Conservation (phyloP, 176 grass and related monocot genomes). For the Phoenix dactylifera region DNA sequence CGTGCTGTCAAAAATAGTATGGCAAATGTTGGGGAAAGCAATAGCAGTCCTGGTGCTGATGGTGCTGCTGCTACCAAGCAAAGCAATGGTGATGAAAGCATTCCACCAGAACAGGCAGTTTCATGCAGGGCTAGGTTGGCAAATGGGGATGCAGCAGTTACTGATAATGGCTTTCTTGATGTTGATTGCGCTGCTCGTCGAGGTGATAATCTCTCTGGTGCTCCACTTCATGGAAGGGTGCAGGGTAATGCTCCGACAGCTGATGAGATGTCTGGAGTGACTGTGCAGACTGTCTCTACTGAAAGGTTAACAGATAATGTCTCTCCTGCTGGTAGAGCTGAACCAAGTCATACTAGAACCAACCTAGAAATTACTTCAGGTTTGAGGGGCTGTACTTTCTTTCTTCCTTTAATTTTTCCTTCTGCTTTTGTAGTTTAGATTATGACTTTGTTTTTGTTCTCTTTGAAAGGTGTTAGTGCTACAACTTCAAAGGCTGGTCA, state of each 20-base stretch:
- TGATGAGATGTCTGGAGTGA: conserved; percentile 36
- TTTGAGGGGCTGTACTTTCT: conserved; percentile 3
- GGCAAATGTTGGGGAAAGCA: conserved; percentile 44
- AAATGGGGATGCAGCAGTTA: conserved; percentile 33
- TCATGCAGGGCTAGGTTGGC: conserved; percentile 22
- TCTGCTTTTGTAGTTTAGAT: not conserved
- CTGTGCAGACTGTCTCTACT: conserved; percentile 24
- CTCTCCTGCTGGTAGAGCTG: conserved; percentile 26
- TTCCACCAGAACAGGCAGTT: conserved; percentile 29
- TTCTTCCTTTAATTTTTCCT: conserved; percentile 2
- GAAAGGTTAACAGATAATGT: conserved; percentile 31
- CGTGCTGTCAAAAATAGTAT: conserved; percentile 43
- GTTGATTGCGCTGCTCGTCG: conserved; percentile 23
- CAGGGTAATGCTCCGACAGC: conserved; percentile 22
- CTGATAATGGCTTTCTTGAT: conserved; percentile 61
- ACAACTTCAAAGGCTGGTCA: conserved; percentile 36
- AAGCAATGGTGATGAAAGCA: conserved; percentile 35
- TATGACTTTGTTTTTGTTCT: conserved; percentile 12
- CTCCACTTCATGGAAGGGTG: conserved; percentile 45
- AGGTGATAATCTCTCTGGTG: conserved; percentile 31
- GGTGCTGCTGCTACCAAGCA: conserved; percentile 30
- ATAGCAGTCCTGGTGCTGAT: conserved; percentile 19
- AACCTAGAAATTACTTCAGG: conserved; percentile 36
- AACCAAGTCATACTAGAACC: conserved; percentile 24
- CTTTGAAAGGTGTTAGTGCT: conserved; percentile 30